Conservation (phyloP, 1,139 yeast genomes). For the Geotrichum citri-aurantii region DNA sequence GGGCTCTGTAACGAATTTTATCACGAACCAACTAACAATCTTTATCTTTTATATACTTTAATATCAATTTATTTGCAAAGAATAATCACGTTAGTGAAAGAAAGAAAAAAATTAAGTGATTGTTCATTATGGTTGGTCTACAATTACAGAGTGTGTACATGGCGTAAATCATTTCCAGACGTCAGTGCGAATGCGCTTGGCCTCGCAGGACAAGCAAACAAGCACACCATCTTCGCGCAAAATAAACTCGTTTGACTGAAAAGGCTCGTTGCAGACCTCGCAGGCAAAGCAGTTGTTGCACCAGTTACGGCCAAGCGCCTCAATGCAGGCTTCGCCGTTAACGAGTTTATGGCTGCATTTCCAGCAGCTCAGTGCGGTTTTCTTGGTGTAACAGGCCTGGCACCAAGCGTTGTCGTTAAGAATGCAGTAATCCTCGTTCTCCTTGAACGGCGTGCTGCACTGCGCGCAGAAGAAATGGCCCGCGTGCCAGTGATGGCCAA, state of each 20-base stretch:
- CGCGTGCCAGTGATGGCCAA: constrained; percentile 32
- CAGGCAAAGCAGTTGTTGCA: constrained; percentile 33
- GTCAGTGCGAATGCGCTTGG: constrained; percentile 25
- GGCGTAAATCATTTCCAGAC: constrained; percentile 24
- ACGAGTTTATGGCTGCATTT: constrained; percentile 28
- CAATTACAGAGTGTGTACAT: neutral
- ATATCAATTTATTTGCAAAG: neutral
- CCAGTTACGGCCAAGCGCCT: constrained; percentile 35
- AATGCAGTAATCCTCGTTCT: constrained; percentile 26
- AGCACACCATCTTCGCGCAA: constrained; percentile 34
- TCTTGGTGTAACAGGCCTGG: constrained; percentile 28
- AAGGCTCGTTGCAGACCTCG: constrained; percentile 31
- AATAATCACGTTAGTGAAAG: too few relatives aligned
- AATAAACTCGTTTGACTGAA: constrained; percentile 31
- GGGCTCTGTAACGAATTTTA: constrained; percentile 15
- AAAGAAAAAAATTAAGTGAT: neutral
- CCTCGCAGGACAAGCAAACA: constrained; percentile 33
- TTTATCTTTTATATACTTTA: neutral
- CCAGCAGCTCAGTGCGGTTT: constrained; percentile 34
- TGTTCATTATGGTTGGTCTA: neutral
- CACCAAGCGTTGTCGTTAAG: constrained; percentile 29
- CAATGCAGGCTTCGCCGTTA: constrained; percentile 28
- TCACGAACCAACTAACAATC: neutral
- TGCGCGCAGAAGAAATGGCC: constrained; percentile 36
- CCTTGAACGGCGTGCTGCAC: constrained; percentile 30